These are phyloP conservation scores for Sugiyamaella marilandica DNA, from an alignment of 805 yeast species.

Conservation along the genomic window DNA sequence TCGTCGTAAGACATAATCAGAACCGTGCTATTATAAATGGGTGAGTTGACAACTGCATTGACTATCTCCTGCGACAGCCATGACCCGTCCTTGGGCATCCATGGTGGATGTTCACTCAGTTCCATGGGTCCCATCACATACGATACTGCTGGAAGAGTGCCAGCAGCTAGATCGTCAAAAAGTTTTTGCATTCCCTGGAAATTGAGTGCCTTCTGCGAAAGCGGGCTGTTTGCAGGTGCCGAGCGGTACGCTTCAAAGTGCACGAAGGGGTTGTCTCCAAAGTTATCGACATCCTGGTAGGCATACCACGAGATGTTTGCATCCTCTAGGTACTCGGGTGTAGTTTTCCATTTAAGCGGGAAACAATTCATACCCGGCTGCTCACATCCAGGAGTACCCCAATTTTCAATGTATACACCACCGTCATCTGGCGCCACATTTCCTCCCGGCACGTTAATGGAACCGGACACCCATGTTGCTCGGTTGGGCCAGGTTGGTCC, in stretches of 20 bases:
- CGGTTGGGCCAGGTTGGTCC: constrained; percentile 28
- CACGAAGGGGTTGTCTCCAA: constrained; percentile 23
- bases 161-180: constrained; percentile 20
- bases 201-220: constrained; percentile 18
- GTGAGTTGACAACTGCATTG: constrained; percentile 21
- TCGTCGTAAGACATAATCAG: constrained; percentile 26
- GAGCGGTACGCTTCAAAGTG: constrained; percentile 22
- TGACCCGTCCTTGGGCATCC: constrained; percentile 24
- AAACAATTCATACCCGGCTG: constrained; percentile 18
- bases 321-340: constrained; percentile 22
- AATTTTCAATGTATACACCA: constrained; percentile 25
- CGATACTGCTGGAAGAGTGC: constrained; percentile 26
- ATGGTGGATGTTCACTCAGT: constrained; percentile 27
- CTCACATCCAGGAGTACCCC: constrained; percentile 21
- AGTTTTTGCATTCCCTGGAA: constrained; percentile 22
- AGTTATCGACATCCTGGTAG: constrained; percentile 23
- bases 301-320: constrained; percentile 24
- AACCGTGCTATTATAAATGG: constrained; percentile 22
- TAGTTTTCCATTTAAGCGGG: constrained; percentile 25
- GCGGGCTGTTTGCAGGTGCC: constrained; percentile 11
- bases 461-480: constrained; percentile 26
- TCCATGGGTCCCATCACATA: constrained; percentile 26
- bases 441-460: constrained; percentile 23
- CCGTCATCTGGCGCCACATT: constrained; percentile 16
- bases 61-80: constrained; percentile 24